A percentile compares a stretch with the other conserved stretches of the same genome.
Evolutionary conservation across 2,329 filamentous ascomycete genomes (phyloP).

Genomic region (Hymenoscyphus repandus): DNA sequence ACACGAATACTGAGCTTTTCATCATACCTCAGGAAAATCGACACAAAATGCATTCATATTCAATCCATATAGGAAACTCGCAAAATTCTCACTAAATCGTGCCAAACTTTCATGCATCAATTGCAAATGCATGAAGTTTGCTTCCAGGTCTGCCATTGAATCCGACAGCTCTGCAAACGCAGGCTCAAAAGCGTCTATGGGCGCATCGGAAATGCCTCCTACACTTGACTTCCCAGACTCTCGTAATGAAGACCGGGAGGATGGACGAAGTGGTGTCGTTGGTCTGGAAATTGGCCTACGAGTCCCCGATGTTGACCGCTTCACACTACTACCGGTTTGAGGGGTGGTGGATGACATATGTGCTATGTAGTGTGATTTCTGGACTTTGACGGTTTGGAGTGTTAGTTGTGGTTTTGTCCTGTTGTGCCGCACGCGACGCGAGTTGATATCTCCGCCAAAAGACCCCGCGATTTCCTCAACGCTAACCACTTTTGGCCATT

Average conservation of each 20-base stretch:
- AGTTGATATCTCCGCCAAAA: background rate
- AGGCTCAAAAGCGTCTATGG: slow-evolving; percentile 78
- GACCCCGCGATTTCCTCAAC: background rate
- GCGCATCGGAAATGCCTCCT: slow-evolving; percentile 52
- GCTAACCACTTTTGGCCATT: too few species aligned
- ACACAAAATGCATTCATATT: slow-evolving; percentile 99
- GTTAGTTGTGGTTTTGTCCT: too few species aligned
- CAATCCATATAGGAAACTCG: slow-evolving; percentile 87
- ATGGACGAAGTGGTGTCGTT: slow-evolving; percentile 85
- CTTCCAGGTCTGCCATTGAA: slow-evolving; percentile 90
- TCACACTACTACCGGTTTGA: slow-evolving; percentile 22
- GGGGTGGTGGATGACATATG: slow-evolving; percentile 26
- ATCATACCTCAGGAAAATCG: slow-evolving; percentile 81
- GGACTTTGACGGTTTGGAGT: slow-evolving; percentile 7
- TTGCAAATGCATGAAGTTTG: slow-evolving; percentile 96
- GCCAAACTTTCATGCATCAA: slow-evolving; percentile 92
- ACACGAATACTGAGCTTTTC: slow-evolving; percentile 5
- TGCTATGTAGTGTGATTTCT: background rate
- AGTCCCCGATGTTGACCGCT: slow-evolving; percentile 24
- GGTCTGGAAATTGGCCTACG: slow-evolving; percentile 47
- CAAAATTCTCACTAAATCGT: slow-evolving; percentile 93
- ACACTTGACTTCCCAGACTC: slow-evolving; percentile 58
- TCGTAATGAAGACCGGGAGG: slow-evolving; percentile 79
- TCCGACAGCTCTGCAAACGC: slow-evolving; percentile 92
- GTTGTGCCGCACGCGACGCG: too few species aligned